Conservation (phyloP, 2,329 filamentous ascomycete species). For the Chrysosporium queenslandicum region DNA sequence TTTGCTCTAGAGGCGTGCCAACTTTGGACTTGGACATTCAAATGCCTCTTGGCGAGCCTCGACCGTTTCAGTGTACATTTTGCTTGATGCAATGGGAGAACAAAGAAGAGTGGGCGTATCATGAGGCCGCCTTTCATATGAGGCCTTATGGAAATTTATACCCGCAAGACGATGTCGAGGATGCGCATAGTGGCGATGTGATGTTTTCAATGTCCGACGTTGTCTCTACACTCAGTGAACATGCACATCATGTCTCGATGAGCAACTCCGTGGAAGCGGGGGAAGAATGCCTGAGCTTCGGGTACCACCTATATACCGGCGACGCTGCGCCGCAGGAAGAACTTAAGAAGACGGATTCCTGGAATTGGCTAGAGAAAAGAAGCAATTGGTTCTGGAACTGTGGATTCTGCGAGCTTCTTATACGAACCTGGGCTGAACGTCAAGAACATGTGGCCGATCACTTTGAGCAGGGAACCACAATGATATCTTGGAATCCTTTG, state of each 20-base stretch:
- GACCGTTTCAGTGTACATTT: conserved; percentile 14
- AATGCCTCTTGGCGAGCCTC: conserved; percentile 3
- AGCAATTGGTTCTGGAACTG: conserved; percentile 16
- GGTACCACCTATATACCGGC: conserved; percentile 4
- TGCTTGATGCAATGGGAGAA: conserved; percentile 13
- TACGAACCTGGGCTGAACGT: conserved; percentile 16
- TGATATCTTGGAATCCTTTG: conserved; percentile 16
- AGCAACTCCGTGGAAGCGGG: neutral
- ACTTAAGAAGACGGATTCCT: neutral
- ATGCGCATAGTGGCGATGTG: neutral
- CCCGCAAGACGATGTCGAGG: neutral
- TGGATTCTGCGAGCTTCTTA: conserved; percentile 14
- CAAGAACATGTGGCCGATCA: conserved; percentile 16
- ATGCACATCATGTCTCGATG: neutral
- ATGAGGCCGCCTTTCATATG: conserved; percentile 13
- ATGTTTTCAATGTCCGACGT: conserved; percentile 10
- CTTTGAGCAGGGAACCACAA: conserved; percentile 13
- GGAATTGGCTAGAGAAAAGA: conserved; percentile 12
- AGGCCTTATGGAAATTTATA: conserved; percentile 1
- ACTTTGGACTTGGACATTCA: conserved; percentile 5
- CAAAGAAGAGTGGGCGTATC: conserved; percentile 11
- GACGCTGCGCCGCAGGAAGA: neutral
- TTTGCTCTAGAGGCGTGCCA: conserved; percentile 3
- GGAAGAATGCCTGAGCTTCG: conserved; percentile 4
- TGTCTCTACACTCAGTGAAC: neutral